Conservation (phyloP, 163 green algal species). For the Coccomyxa subellipsoidea region DNA sequence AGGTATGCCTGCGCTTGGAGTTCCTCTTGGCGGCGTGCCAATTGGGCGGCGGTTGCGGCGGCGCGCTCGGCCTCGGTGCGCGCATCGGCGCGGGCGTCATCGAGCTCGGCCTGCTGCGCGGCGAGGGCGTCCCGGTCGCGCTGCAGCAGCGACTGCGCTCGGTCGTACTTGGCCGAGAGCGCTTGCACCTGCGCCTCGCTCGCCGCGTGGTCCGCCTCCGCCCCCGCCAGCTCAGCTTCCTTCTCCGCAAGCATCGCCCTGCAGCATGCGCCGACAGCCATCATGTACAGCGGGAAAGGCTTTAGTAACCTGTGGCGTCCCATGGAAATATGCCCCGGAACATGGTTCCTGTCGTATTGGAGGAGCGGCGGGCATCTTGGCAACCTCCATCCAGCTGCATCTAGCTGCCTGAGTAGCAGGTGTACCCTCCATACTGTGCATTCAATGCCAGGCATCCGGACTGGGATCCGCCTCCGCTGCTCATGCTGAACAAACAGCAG, state of each 20-base stretch:
- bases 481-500: no score
- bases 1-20: not conserved
- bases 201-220: slow-evolving; percentile 23
- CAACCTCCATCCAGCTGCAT: no score
- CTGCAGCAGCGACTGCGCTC: slow-evolving; percentile 24
- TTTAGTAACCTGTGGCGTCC: no score
- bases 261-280: no score
- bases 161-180: slow-evolving; percentile 30
- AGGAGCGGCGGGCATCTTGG: no score
- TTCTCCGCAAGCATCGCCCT: slow-evolving; percentile 31
- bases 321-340: no score
- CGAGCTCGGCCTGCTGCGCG: slow-evolving; percentile 20
- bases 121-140: slow-evolving; percentile 23
- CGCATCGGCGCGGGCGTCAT: slow-evolving; percentile 12
- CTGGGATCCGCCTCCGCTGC: no score
- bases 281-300: no score
- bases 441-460: no score
- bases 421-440: no score
- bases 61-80: not conserved
- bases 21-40: not conserved
- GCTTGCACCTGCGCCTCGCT: slow-evolving; percentile 27
- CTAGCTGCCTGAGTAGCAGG: no score
- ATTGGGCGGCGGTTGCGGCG: not conserved
- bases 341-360: no score
- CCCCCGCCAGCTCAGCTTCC: slow-evolving; percentile 28